These are phyloP conservation scores for Candida gigantensis DNA, from an alignment of 1,139 yeast species.

Conservation along the genomic window DNA sequence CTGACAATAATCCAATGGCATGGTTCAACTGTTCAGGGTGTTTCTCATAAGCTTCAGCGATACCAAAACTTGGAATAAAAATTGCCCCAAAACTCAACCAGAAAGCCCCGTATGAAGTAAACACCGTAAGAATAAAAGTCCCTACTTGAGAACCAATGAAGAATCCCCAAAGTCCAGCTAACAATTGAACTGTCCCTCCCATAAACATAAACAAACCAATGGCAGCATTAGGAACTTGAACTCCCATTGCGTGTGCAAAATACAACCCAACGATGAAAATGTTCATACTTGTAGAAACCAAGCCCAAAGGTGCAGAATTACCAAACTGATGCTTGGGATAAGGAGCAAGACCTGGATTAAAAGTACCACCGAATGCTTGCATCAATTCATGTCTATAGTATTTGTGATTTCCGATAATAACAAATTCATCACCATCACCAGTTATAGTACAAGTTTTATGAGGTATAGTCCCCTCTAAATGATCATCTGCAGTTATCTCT, in stretches of 20 bases:
- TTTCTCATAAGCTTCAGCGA: constrained; percentile 48
- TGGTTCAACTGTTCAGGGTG: constrained; percentile 44
- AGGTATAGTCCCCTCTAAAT: neutral
- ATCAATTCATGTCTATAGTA: constrained; percentile 39
- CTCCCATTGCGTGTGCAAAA: constrained; percentile 41
- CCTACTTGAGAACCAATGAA: constrained; percentile 48
- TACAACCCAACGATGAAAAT: constrained; percentile 48
- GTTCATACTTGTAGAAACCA: constrained; percentile 33
- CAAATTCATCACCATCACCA: constrained; percentile 27
- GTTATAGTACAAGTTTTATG: constrained; percentile 17
- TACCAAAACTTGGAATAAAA: constrained; percentile 55
- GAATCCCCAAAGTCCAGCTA: constrained; percentile 68
- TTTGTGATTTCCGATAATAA: constrained; percentile 33
- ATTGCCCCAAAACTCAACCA: constrained; percentile 70
- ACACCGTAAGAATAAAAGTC: constrained; percentile 63
- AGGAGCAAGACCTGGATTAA: constrained; percentile 34
- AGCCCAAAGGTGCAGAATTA: constrained; percentile 64
- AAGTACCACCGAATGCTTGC: constrained; percentile 39
- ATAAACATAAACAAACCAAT: constrained; percentile 48
- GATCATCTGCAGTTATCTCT: neutral
- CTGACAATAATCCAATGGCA: constrained; percentile 58
- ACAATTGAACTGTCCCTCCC: constrained; percentile 64
- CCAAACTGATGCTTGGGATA: constrained; percentile 40
- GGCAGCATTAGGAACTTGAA: constrained; percentile 34
- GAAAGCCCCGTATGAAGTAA: constrained; percentile 72